These are phyloP conservation scores for Pyrus betulifolia DNA, from an alignment of 306 rosid genomes.

Conservation along the genomic window DNA sequence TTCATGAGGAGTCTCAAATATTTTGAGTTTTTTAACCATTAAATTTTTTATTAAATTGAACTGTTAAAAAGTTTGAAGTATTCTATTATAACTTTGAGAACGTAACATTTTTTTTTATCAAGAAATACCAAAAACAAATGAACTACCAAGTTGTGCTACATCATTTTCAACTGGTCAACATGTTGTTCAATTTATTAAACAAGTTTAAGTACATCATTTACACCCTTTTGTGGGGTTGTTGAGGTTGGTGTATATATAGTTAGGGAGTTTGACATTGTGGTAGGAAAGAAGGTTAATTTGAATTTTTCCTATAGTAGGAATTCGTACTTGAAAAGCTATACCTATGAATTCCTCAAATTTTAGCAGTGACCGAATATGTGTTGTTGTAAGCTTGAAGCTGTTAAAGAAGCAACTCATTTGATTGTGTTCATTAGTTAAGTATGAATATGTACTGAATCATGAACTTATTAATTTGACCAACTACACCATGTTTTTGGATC, in stretches of 20 bases:
- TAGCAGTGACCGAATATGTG: background rate
- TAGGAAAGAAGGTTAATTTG: background rate
- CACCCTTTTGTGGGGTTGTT: background rate
- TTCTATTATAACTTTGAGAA: too few relatives aligned
- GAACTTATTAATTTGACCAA: background rate
- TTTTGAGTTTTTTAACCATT: too few relatives aligned
- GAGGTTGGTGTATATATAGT: background rate
- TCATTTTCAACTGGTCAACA: background rate
- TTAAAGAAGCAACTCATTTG: background rate
- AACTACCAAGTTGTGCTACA: background rate
- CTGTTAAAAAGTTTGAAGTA: too few relatives aligned
- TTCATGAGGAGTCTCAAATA: background rate
- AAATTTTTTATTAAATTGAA: too few relatives aligned
- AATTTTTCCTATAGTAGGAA: background rate
- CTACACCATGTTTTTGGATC: background rate
- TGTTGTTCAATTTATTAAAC: background rate
- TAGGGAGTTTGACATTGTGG: background rate
- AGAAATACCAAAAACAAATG: background rate
- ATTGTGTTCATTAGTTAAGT: background rate
- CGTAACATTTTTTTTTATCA: too few relatives aligned
- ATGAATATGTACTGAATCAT: background rate
- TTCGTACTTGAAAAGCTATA: background rate
- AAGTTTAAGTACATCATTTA: background rate
- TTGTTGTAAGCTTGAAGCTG: too few relatives aligned
- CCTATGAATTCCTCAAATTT: background rate